Percentiles rank a stretch among this genome's conserved stretches.
phyloP scores from a whole-genome alignment of 805 yeast genomes.

The Wickerhamiella sorbophila region DNA sequence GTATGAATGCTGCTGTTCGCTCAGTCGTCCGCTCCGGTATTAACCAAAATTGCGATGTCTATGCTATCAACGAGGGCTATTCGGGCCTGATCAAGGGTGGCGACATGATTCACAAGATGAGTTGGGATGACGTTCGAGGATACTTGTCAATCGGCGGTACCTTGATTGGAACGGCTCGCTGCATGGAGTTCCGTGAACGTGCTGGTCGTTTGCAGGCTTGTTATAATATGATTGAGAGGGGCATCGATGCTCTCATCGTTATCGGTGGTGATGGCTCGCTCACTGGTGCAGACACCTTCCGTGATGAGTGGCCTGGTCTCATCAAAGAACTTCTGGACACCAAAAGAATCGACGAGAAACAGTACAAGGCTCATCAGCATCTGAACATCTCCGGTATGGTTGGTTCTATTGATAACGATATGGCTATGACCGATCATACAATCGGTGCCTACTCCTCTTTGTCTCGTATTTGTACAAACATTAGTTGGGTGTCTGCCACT shows the following conservation, averaged over 20 bases:
- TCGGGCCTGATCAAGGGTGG: constrained; percentile 88
- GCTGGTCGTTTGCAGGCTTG: constrained; percentile 76
- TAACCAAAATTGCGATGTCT: constrained; percentile 74
- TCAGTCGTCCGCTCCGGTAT: constrained; percentile 93
- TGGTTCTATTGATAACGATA: constrained; percentile 95
- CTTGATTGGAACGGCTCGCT: constrained; percentile 89
- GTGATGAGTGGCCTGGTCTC: constrained; percentile 88
- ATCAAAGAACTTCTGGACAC: constrained; percentile 51
- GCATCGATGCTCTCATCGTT: constrained; percentile 88
- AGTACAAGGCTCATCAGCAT: constrained; percentile 47
- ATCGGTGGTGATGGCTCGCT: constrained; percentile 99
- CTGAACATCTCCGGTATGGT: constrained; percentile 87
- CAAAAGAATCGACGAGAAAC: constrained; percentile 42
- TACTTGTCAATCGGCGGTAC: constrained; percentile 92
- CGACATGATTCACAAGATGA: constrained; percentile 55
- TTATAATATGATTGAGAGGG: constrained; percentile 66
- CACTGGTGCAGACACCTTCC: constrained; percentile 92
- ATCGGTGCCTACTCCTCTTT: constrained; percentile 93
- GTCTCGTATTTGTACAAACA: constrained; percentile 83
- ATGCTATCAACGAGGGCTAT: constrained; percentile 87
- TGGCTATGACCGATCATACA: constrained; percentile 93
- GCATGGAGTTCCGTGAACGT: constrained; percentile 70
- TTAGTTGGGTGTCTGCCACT: constrained; percentile 94
- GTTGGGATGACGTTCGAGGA: constrained; percentile 92
- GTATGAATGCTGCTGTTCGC: constrained; percentile 93